A percentile compares a stretch with the other conserved stretches of the same genome.
Conservation (phyloP, 2,329 filamentous ascomycete genomes). For the Aspergillus latus region DNA sequence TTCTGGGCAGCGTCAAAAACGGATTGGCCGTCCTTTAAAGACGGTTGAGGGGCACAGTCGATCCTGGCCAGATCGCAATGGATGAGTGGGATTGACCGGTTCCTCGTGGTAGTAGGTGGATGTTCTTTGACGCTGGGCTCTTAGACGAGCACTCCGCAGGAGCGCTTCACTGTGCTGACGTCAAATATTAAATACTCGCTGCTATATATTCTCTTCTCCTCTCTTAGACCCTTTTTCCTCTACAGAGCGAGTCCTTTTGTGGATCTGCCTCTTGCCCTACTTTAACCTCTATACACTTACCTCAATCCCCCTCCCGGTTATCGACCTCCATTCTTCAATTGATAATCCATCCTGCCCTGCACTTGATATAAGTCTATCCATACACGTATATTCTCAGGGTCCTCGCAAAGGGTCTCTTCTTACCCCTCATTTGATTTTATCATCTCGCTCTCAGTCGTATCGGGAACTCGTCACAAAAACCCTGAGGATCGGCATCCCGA, state of each 20-base stretch:
- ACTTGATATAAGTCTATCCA: no score
- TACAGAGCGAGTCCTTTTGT: no score
- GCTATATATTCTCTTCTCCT: background rate
- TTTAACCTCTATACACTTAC: no score
- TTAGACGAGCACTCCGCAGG: constrained; percentile 15
- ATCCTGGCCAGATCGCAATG: constrained; percentile 5
- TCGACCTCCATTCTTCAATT: no score
- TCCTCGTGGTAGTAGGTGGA: background rate
- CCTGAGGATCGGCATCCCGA: constrained; percentile 8
- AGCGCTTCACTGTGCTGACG: constrained; percentile 22
- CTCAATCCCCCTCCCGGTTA: no score
- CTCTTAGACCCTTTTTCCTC: background rate
- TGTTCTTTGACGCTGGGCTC: constrained; percentile 3
- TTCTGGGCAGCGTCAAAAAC: background rate
- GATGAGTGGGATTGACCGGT: background rate
- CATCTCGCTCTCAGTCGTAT: background rate
- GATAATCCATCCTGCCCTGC: no score
- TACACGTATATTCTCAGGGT: no score
- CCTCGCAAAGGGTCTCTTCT: background rate
- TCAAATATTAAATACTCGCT: constrained; percentile 11
- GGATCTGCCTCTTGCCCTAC: no score
- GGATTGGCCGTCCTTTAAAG: constrained; percentile 8
- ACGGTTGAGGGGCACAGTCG: background rate
- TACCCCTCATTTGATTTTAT: background rate
- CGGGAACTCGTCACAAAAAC: background rate